phyloP scores from a whole-genome alignment of 2,329 filamentous ascomycete species.

The Aspergillus hiratsukae region DNA sequence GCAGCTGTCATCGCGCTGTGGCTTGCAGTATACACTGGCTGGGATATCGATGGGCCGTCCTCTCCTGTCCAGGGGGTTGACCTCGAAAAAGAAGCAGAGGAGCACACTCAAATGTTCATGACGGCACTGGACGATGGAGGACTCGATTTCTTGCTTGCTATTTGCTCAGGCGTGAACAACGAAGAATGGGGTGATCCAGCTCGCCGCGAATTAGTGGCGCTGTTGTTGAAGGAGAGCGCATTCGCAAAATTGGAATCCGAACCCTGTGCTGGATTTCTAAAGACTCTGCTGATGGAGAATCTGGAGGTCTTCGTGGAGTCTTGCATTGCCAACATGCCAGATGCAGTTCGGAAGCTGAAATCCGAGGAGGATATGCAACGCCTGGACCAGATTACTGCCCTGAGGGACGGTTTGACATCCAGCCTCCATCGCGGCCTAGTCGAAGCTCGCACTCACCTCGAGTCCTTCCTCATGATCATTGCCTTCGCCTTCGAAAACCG shows the following conservation, averaged over 20 bases:
- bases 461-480: constrained; percentile 87
- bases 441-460: constrained; percentile 59
- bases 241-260: constrained; percentile 63
- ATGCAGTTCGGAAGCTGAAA: constrained; percentile 79
- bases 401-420: constrained; percentile 41
- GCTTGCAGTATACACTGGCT: constrained; percentile 88
- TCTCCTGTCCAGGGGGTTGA: constrained; percentile 59
- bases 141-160: constrained; percentile 83
- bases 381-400: constrained; percentile 42
- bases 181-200: constrained; percentile 86
- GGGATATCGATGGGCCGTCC: constrained; percentile 70
- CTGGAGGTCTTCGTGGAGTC: constrained; percentile 84
- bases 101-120: constrained; percentile 68
- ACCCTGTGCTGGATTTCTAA: constrained; percentile 68
- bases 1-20: constrained; percentile 78
- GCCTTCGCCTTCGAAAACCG: constrained; percentile 86
- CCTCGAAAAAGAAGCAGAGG: constrained; percentile 61
- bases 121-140: constrained; percentile 80
- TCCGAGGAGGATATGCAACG: constrained; percentile 82
- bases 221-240: constrained; percentile 75
- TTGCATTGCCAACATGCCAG: constrained; percentile 92
- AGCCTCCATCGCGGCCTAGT: constrained; percentile 37
- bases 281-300: constrained; percentile 68
- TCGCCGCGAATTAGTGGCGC: constrained; percentile 73
- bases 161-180: constrained; percentile 75